Percentiles rank a stretch among this genome's conserved stretches.
phyloP scores from a whole-genome alignment of 768 basidiomycete genomes.

The Boletus reticulatus region DNA sequence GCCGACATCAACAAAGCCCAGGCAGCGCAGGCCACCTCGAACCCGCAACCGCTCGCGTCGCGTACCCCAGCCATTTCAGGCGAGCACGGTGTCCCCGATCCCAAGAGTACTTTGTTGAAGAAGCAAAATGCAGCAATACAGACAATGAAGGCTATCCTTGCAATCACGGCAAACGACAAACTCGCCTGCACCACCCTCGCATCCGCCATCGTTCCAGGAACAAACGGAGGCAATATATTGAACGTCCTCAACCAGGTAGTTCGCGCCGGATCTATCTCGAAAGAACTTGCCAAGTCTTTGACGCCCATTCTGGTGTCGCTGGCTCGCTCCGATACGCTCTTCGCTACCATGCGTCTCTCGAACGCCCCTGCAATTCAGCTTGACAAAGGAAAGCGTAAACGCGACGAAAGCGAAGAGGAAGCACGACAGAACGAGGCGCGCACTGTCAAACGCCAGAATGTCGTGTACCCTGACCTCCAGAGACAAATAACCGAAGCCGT shows the following conservation, averaged over 20 bases:
- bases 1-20: conserved; percentile 71
- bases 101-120: conserved; percentile 26
- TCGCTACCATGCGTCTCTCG: conserved; percentile 62
- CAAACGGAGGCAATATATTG: conserved; percentile 46
- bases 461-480: conserved; percentile 48
- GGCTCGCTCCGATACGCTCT: conserved; percentile 63
- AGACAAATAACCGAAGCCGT: conserved; percentile 61
- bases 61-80: not conserved
- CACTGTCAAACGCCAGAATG: conserved; percentile 45
- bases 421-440: conserved; percentile 26
- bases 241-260: conserved; percentile 53
- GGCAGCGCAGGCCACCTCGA: conserved; percentile 36
- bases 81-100: conserved; percentile 10
- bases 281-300: conserved; percentile 52
- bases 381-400: conserved; percentile 75
- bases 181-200: conserved; percentile 54
- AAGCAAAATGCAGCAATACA: conserved; percentile 59
- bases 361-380: conserved; percentile 60
- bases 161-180: conserved; percentile 54
- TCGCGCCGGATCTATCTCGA: conserved; percentile 46
- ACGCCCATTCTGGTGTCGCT: conserved; percentile 63
- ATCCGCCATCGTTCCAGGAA: conserved; percentile 48
- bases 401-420: conserved; percentile 47
- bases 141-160: conserved; percentile 64
- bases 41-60: conserved; percentile 9